Base-by-base conservation (phyloP, 805 yeast species). In the Zygotorulaspora danielsina region DNA sequence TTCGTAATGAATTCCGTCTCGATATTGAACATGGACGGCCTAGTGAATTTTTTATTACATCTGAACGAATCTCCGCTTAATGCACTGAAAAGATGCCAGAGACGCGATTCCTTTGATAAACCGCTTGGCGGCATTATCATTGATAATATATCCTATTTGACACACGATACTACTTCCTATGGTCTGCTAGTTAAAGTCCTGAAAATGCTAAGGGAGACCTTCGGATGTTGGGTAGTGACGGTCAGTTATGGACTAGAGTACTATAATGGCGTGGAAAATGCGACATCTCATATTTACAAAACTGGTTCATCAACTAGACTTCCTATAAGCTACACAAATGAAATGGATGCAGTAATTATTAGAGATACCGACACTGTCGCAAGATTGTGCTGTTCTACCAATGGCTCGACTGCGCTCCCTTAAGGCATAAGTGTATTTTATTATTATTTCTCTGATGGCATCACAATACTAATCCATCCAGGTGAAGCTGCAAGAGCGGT, bases 171-270 rank as follows among this genome's bases (percentile, higher is more conserved):
- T 4, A 20, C 34, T 13, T 42, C 50, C 21, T 49, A 53, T 31
- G 45, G 40, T 6, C 25, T 47, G 12, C 35, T 57, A 19, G 26
- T 45, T 11, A 50, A 46, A 25, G 22, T 51, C 5, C 45, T 59
- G 6, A 49, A 45, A 26, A 32, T 40, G 26, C 39, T 59, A 13
- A 44, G 55, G 21, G 39, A 40, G 13, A 44, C 47, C 3, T 53
- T 50, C 33, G 65, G 65, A 3, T 55, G 63, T 44, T 53, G 57
- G 56, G 36, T 53, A 5, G 33, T 58, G 13, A 53, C 60, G 4
- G 40, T 44, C 3, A 52, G 62, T 24, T 56, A 47, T 32, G 57
- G 57, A 6, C 44, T 53, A 5, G 60, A 54, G 32, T 60, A 46
- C 36, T 54, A 55, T 36, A 46, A 52, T 20, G 63, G 63, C 18